Conservation (phyloP, 805 yeast genomes). For the Spathaspora girioi region DNA sequence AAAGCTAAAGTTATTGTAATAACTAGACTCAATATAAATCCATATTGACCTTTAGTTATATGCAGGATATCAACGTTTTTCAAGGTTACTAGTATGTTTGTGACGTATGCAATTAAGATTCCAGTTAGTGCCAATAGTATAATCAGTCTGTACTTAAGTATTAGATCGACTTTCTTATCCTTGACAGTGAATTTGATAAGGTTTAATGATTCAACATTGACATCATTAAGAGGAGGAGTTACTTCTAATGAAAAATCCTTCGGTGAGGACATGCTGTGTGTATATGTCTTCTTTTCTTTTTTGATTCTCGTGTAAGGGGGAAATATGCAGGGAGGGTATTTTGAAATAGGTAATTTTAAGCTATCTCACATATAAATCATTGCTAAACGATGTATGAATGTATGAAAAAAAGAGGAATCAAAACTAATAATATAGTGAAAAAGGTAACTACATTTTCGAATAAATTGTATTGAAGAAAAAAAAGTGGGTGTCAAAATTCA, state of each 20-base stretch:
- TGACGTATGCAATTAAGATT: slow-evolving; percentile 1
- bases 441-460: neutral
- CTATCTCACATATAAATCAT: slow-evolving; percentile 11
- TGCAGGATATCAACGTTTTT: neutral
- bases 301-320: neutral
- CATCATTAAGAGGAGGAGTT: slow-evolving; percentile 14
- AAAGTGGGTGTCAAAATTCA: neutral
- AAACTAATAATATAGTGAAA: neutral
- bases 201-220: slow-evolving; percentile 8
- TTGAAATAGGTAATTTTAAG: neutral
- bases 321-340: neutral
- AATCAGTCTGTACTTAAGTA: slow-evolving; percentile 5
- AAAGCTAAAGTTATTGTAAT: slow-evolving; percentile 2
- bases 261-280: slow-evolving; percentile 21
- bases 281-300: neutral
- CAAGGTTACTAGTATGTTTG: neutral
- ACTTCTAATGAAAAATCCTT: slow-evolving; percentile 28
- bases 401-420: neutral
- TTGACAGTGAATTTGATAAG: slow-evolving; percentile 17
- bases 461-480: neutral
- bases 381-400: neutral
- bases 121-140: slow-evolving; percentile 5
- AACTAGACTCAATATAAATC: neutral
- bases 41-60: neutral
- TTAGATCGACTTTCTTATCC: slow-evolving; percentile 4